phyloP scores from a whole-genome alignment of 768 basidiomycete genomes.

The Lentinula edodes region DNA sequence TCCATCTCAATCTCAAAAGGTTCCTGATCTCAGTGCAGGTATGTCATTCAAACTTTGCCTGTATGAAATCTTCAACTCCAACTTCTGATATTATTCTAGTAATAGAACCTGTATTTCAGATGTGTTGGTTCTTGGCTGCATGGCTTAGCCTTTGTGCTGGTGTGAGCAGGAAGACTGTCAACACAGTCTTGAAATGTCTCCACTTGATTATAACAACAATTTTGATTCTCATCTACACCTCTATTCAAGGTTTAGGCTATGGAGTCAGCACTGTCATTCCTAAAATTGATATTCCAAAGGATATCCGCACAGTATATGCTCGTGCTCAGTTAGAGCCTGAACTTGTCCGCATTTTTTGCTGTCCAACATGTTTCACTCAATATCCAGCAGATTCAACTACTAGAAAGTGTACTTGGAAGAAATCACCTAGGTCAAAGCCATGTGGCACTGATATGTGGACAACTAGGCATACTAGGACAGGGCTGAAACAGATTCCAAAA shows the following conservation, averaged over 20 bases:
- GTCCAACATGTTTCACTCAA: conserved; percentile 18
- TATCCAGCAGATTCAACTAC: conserved; percentile 13
- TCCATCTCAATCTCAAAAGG: no score
- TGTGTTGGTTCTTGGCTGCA: conserved; percentile 7
- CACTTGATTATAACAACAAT: conserved; percentile 5
- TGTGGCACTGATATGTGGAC: conserved; percentile 18
- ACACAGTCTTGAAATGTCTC: conserved; percentile 5
- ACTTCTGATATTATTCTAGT: neutral
- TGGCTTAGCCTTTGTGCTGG: conserved; percentile 7
- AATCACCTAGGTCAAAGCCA: conserved; percentile 11
- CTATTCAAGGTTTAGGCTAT: neutral
- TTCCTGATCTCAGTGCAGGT: neutral
- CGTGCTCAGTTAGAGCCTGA: conserved; percentile 14
- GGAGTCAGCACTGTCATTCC: neutral
- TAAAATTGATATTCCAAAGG: neutral
- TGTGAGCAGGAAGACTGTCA: conserved; percentile 2
- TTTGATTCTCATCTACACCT: neutral
- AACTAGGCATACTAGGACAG: conserved; percentile 8
- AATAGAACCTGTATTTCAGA: neutral
- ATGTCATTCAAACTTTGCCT: neutral
- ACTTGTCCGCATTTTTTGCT: conserved; percentile 18
- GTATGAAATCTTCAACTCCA: neutral
- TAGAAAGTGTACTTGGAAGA: conserved; percentile 12
- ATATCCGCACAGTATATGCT: conserved; percentile 19
- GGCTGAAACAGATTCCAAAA: conserved; percentile 13